Evolutionary conservation across 2,329 filamentous ascomycete species (phyloP).

Genomic region (Nemania serpens): DNA sequence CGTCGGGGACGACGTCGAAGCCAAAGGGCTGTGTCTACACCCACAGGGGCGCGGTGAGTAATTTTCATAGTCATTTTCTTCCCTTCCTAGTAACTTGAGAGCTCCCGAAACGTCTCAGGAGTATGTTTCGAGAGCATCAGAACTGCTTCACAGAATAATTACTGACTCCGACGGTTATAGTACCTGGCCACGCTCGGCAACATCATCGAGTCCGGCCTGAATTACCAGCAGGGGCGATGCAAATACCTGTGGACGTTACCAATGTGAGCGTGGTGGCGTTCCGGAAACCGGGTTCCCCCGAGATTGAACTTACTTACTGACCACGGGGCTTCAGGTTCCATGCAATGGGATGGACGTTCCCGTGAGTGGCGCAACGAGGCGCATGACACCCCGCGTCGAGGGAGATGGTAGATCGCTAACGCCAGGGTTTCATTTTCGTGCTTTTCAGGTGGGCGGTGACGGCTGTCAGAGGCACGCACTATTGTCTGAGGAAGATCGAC

Average conservation of each 20-base stretch:
- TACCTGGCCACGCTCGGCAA: conserved; percentile 88
- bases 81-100: too few species aligned
- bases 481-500: conserved; percentile 92
- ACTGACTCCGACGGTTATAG: too few species aligned
- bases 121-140: too few species aligned
- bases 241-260: conserved; percentile 91
- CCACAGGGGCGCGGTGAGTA: conserved; percentile 81
- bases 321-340: conserved; percentile 56
- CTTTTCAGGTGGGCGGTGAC: conserved; percentile 75
- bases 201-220: conserved; percentile 85
- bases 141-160: too few species aligned
- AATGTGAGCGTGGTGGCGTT: conserved; percentile 65
- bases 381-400: not conserved
- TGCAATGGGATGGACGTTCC: conserved; percentile 81
- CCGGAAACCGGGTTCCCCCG: not conserved
- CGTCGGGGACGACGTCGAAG: conserved; percentile 85
- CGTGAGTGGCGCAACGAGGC: conserved; percentile 44
- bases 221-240: conserved; percentile 69
- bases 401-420: not conserved
- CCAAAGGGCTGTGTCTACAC: conserved; percentile 95
- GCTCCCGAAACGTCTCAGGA: too few species aligned
- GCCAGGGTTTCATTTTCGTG: not conserved
- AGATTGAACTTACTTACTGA: not conserved
- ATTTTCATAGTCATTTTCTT: too few species aligned
- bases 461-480: conserved; percentile 90